Base-by-base conservation (phyloP, 1,284 basidiomycete genomes). In the Paramarasmius palmivorus region DNA sequence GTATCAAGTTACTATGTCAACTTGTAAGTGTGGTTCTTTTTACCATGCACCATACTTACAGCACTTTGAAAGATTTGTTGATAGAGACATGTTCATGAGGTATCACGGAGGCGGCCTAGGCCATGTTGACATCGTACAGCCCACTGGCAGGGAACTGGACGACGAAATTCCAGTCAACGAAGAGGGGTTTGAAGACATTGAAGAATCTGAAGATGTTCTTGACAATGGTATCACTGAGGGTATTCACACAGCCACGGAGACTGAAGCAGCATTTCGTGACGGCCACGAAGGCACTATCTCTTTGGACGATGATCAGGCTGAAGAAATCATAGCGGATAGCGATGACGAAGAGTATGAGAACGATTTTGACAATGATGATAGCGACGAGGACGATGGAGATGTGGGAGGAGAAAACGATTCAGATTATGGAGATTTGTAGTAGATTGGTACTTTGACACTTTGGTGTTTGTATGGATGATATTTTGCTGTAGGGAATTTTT, bases 21-120 rank as follows among this genome's bases (percentile, higher is more conserved):
- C 36, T 63, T 62, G 63, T 65, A 36, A 53, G 61, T 61, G 22
- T 17, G n/a, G 7, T 22, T 17, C 35, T 22, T n/a, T 14, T 42
- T 19, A 8, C 19, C 34, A 15, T 34, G 46, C n/a, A 35, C 29
- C 23, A 17, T 29, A 48, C 46, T 35, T 29, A n/a, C 20, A 23
- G 10, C 22, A 15, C 46, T 9, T 17, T 47, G 26, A 19, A 34
- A 67, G 67, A 4, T 68, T 66, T 49, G 61, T 64, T 20, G 65
- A 67, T 41, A 53, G 63, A 8, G 65, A 67, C 49, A 67, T 67
- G 64, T 50, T 64, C 23, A 61, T 66, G 60, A 58, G 65, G 1
- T 64, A 59, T 54, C 49, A 53, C 23, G 63, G 67, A 14, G 59
- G 61, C 3, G 63, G 63, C 19, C 57, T 67, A 50, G 67, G 67